Percentiles rank a stretch among this genome's conserved stretches.
phyloP scores from a whole-genome alignment of 176 grass and related monocot species.

The bread wheat (Triticum aestivum) region IWGSC_CS_RefSeq_v2.1 NC_057795.1:165067253-165067752 shows the following conservation, averaged over 20 bases:
- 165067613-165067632: constrained; percentile 86
- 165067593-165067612: constrained; percentile 23
- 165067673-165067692: constrained; percentile 26
- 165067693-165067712: constrained; percentile 29
- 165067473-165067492: neutral
- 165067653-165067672: constrained; percentile 42
- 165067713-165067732: constrained; percentile 14
- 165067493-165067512: constrained; percentile 2
- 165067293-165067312: constrained; percentile 4
- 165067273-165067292: constrained; percentile 19
- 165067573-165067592: neutral
- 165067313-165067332: neutral
- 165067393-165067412: neutral
- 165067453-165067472: neutral
- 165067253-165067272: constrained; percentile 21
- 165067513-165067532: neutral
- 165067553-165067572: constrained; percentile 16
- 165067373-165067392: neutral
- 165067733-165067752: constrained; percentile 33
- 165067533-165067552: constrained; percentile 6
- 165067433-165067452: neutral
- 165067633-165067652: constrained; percentile 98
- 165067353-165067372: neutral
- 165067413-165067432: constrained; percentile 3
- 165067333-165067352: neutral